Evolutionary conservation across 768 basidiomycete species (phyloP), one percentile per base, ranked within the genome.

Genomic region (Pulveroboletus sp.): DNA sequence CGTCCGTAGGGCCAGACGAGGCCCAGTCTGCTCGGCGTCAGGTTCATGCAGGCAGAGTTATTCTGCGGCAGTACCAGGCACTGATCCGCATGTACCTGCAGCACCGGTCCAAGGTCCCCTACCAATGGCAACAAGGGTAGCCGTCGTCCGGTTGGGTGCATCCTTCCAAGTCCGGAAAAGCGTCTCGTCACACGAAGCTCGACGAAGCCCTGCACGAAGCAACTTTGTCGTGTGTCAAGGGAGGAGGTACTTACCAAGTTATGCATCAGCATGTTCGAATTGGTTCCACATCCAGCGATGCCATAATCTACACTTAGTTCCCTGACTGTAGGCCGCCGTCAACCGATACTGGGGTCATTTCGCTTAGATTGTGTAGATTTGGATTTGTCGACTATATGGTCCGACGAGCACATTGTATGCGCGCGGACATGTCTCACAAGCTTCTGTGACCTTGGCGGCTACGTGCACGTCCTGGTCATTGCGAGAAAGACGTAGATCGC

Each of bases 101-200:
- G 21, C 21, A 21, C 21, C 21, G 21, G 21, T 21, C 21, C 21
- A 21, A 21, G 21, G 21, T 21, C 21, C 21, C 14, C 33, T 35
- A 15, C 33, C 33, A 15, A 35, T 49, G 47, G 58, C 49, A 54
- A 55, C 14, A 33, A 18, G 1, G 21, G 43, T 54, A 56, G 42
- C 64, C 64, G 59, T 50, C 39, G 56, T 32, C 63, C 64, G 63
- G 64, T 53, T 39, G 27, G 50, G 53, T 47, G 49, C 51, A 17
- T 17, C 10, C 39, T 60, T 51, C 63, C 61, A 42, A 51, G 28
- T 55, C 43, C 32, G 62, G 21, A 2, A 21, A 21, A 21, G 21
- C 21, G 21, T 51, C 46, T 47, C 49, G 57, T 49, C 53, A 33
- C 44, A 43, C n/a, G 24, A 54, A 48, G 31, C 13, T 27, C 48